Base-by-base conservation (phyloP, 208 protist genomes). In the Leishmania tropica region DNA sequence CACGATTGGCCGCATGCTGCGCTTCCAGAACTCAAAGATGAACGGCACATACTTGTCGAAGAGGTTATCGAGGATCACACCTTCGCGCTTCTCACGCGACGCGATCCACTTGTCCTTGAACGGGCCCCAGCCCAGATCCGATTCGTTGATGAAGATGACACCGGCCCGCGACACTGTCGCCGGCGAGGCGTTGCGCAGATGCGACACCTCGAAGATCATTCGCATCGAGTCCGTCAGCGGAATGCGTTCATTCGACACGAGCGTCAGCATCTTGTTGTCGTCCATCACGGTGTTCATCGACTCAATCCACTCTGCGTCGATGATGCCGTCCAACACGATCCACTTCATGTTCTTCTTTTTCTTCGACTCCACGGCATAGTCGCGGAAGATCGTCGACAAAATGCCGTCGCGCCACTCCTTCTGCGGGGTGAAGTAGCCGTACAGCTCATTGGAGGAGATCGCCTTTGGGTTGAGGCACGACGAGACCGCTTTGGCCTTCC, bases 261-360 rank as follows among this genome's bases (percentile, higher is more conserved):
- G 94, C 62, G 99, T 99, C 53, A 99, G 92, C 90, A 99, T 99
- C 88, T 99, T 99, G 89, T 99, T 99, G 87, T 99, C 98, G 88
- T 99, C 98, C 98, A 99, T 99, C 47, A 99, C 99, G 51, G 99
- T 99, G 94, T 99, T 99, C 95, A 99, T 98, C 45, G 98, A 99
- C 89, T 99, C 99, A 87, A 99, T 99, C 99, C 99, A 99, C 85
- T 99, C 97, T 2, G 99, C 95, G 88, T 99, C 99, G 79, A 99
- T 99, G 92, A 99, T 98, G 83, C 96, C 99, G 86, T 99, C 99
- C 47, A 99, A 92, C 28, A 99, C 97, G 72, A 99, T 99, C 98
- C 98, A 99, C 87, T 99, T 98, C 92, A 92, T 96, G 87, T 98
- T 94, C 81, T 94, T 96, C 83, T 96, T 95, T 86, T 98, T 98